Evolutionary conservation across 2,329 filamentous ascomycete genomes (phyloP), one percentile per base, ranked within the genome.

Genomic region (Endothia cerciana): DNA sequence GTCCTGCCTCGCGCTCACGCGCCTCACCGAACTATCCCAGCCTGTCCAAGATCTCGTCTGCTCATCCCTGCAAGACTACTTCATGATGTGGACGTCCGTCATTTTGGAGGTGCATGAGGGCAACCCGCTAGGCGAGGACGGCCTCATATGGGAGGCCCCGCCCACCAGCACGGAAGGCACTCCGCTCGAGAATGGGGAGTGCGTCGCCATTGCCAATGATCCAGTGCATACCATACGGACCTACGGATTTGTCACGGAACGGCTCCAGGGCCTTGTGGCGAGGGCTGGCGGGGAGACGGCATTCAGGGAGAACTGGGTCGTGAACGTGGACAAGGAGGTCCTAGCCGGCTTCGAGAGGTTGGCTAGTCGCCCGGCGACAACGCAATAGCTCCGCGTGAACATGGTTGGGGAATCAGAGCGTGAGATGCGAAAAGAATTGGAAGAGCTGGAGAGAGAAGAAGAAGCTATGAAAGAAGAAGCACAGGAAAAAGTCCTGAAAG

Each of bases 271-370:
- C 17, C 78, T 89, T 5, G 84, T 93, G 25, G 79, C 80, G 60
- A 79, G 81, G 4, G 82, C 82, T 4, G 91, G 91, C 1, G 91
- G 91, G 0, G 85, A 89, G 71, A 81, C 85, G 60, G 78, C 74
- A 3, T 94, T 95, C 74, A 83, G 89, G 74, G 82, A 86, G 64
- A 83, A 89, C 60, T 94, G 89, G 87, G 77, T 88, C 17, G 82
- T 82, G n/a, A 91, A 93, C 69, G 90, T 95, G 33, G 92, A 95
- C 75, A 83, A 83, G 70, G 88, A 93, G 66, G 85, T 94, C 19
- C 71, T 94, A 68, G 80, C 80, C 13, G 85, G 82, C n/a, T 94
- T 93, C 73, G 78, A 82, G 70, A 72, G 72, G 49, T 68, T 85
- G 63, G 59, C 65, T n/a, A 49, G 51, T 28, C 59, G 58, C 22